phyloP scores from a whole-genome alignment of 2,329 filamentous ascomycete genomes.

The Pseudocercospora ulei region DNA sequence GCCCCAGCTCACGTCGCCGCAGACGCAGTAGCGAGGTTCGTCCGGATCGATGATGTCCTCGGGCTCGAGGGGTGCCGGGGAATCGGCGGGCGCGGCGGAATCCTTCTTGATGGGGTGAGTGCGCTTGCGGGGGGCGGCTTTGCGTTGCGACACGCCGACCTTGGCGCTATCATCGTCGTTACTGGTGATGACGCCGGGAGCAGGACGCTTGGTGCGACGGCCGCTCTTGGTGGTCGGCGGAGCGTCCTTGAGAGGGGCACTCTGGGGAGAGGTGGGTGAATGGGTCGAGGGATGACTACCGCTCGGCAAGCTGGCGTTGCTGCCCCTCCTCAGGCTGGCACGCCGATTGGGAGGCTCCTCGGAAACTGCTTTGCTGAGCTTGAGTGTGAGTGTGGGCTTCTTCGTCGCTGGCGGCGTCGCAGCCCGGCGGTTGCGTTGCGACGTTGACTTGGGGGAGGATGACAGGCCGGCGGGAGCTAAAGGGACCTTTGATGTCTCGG shows the following conservation, averaged over 20 bases:
- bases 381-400: constrained; percentile 35
- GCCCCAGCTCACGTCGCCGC: constrained; percentile 69
- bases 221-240: constrained; percentile 20
- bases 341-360: constrained; percentile 42
- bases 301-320: constrained; percentile 40
- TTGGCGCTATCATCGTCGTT: constrained; percentile 49
- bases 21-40: constrained; percentile 67
- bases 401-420: constrained; percentile 29
- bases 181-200: constrained; percentile 57
- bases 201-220: constrained; percentile 57
- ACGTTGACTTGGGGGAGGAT: constrained; percentile 26
- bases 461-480: constrained; percentile 39
- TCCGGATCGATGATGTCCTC: constrained; percentile 55
- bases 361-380: constrained; percentile 40
- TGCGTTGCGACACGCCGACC: constrained; percentile 61
- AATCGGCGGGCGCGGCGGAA: constrained; percentile 16
- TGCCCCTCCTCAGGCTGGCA: constrained; percentile 38
- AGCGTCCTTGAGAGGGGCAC: constrained; percentile 13
- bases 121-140: constrained; percentile 57
- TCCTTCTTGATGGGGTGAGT: constrained; percentile 16
- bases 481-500: constrained; percentile 32
- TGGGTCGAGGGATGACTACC: constrained; percentile 18
- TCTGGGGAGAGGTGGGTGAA: constrained; percentile 18
- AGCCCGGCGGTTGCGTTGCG: constrained; percentile 23
- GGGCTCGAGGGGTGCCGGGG: constrained; percentile 12